A percentile compares a stretch with the other conserved stretches of the same genome.
phyloP scores from a whole-genome alignment of 495 filamentous ascomycete genomes.

The Podospora pseudoanserina region DNA sequence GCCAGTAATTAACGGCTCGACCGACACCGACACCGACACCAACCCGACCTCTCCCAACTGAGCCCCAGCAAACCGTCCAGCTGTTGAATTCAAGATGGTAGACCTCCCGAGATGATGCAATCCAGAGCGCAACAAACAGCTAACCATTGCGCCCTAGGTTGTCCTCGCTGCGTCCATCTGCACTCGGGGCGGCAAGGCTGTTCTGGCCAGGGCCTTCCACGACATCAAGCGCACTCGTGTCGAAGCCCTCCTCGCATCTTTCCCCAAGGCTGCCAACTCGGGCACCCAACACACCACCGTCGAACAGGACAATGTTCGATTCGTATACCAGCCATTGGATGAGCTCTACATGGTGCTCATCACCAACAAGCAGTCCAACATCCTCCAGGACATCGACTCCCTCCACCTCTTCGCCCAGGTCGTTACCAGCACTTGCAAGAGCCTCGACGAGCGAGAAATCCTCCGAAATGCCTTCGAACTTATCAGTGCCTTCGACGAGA shows the following conservation, averaged over 20 bases:
- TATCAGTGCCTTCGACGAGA: conserved; percentile 91
- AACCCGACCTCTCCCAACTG: conserved; percentile 18
- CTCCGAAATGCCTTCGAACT: conserved; percentile 91
- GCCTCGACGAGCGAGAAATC: conserved; percentile 91
- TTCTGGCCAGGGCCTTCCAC: conserved; percentile 92
- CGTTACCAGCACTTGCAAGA: conserved; percentile 93
- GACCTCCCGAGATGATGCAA: neutral
- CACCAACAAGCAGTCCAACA: conserved; percentile 98
- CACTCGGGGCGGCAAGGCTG: conserved; percentile 94
- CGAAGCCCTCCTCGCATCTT: conserved; percentile 91
- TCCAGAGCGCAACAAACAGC: conserved; percentile 2
- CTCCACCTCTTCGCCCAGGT: conserved; percentile 97
- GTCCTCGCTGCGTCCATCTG: conserved; percentile 98
- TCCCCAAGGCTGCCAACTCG: conserved; percentile 92
- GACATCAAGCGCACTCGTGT: conserved; percentile 94
- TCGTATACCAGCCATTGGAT: conserved; percentile 97
- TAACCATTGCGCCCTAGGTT: conserved; percentile 51
- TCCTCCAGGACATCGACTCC: conserved; percentile 97
- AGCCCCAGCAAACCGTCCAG: neutral
- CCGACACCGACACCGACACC: neutral
- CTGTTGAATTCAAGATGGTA: conserved; percentile 28
- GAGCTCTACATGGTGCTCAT: conserved; percentile 99
- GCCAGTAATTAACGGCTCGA: neutral
- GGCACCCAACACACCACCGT: conserved; percentile 96
- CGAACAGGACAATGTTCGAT: conserved; percentile 98